These are phyloP conservation scores for Thalassiosira gravida DNA, from an alignment of 352 stramenopile species.

Conservation along the genomic window DNA sequence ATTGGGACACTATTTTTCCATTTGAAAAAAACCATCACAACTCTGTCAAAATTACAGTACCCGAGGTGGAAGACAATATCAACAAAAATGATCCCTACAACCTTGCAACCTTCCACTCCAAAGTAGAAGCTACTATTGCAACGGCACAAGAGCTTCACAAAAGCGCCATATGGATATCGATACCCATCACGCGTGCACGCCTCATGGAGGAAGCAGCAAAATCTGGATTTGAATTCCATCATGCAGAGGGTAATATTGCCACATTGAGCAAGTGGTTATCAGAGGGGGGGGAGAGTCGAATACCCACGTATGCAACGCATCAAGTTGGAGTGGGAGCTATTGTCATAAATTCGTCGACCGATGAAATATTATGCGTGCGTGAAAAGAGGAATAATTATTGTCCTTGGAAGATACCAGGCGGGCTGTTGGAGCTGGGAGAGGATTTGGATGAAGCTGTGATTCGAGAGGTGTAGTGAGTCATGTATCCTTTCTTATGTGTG, in stretches of 20 bases:
- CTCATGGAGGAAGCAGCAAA: conserved; percentile 62
- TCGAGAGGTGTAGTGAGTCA: no score
- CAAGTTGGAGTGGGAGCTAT: conserved; percentile 81
- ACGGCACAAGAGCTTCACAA: conserved; percentile 58
- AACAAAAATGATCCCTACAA: conserved; percentile 43
- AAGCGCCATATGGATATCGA: conserved; percentile 74
- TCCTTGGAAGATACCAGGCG: no score
- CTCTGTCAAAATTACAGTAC: conserved; percentile 68
- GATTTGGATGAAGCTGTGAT: no score
- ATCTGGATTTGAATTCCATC: conserved; percentile 73
- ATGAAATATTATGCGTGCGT: no score
- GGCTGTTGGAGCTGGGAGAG: no score
- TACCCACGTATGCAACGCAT: conserved; percentile 80
- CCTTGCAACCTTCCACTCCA: conserved; percentile 46
- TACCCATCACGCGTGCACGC: conserved; percentile 65
- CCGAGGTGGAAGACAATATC: conserved; percentile 24
- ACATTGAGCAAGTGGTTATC: conserved; percentile 73
- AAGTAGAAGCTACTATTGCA: conserved; percentile 60
- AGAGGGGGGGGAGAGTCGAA: conserved; percentile 49
- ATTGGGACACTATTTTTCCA: conserved; percentile 54
- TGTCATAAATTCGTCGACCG: conserved; percentile 65
- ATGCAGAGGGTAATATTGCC: conserved; percentile 58
- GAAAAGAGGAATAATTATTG: no score
- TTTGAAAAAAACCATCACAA: conserved; percentile 70
- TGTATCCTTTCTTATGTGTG: no score